Evolutionary conservation across 2,329 filamentous ascomycete species (phyloP).

Genomic region (Colletotrichum ledebouriae): DNA sequence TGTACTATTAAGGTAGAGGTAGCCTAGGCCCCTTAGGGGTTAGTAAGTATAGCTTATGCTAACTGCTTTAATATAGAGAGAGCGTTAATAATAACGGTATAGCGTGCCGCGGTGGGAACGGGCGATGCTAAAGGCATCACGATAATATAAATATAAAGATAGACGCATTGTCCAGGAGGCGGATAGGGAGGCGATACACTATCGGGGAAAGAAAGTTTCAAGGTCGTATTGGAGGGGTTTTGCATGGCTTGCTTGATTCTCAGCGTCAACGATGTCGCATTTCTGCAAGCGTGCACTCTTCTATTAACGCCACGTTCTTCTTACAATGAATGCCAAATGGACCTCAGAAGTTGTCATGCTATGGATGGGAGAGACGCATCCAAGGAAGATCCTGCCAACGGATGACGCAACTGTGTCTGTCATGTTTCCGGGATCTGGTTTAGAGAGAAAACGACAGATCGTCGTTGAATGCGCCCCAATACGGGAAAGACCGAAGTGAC

Average conservation of each 20-base stretch:
- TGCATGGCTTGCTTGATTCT: not conserved
- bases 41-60: too few species aligned
- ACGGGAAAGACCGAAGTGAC: not conserved
- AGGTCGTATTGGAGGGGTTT: not conserved
- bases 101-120: too few species aligned
- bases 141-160: not conserved
- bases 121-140: too few species aligned
- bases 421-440: not conserved
- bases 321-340: not conserved
- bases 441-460: not conserved
- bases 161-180: not conserved
- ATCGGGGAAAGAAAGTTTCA: not conserved
- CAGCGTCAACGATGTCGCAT: not conserved
- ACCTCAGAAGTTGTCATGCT: not conserved
- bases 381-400: not conserved
- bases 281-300: not conserved
- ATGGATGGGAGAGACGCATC: not conserved
- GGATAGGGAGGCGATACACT: not conserved
- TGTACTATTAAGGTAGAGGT: too few species aligned
- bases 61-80: too few species aligned
- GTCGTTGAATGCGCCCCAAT: not conserved
- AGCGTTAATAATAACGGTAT: too few species aligned
- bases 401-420: not conserved
- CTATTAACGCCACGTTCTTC: not conserved
- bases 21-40: too few species aligned